phyloP scores from a whole-genome alignment of 805 yeast genomes.

The Candida oleophila region DNA sequence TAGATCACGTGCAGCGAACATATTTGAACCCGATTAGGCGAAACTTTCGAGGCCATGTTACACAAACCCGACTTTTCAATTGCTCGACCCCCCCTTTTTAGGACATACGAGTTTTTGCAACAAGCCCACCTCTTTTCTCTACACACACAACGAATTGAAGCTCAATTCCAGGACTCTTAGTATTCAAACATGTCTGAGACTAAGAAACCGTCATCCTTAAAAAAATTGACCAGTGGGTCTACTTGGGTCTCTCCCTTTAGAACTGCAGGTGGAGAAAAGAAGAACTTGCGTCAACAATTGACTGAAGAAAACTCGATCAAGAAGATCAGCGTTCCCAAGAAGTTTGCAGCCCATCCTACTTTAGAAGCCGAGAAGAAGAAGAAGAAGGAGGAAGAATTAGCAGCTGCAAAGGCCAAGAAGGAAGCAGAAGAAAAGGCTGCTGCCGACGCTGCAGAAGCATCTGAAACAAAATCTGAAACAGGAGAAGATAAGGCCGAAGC shows the following conservation, averaged over 20 bases:
- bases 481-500: conserved; percentile 8
- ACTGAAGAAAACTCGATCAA: conserved; percentile 32
- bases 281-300: conserved; percentile 33
- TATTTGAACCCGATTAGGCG: neutral
- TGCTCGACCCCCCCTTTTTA: neutral
- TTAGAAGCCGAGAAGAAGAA: conserved; percentile 29
- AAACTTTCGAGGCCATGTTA: neutral
- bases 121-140: neutral
- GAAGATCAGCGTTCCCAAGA: conserved; percentile 37
- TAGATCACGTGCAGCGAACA: neutral
- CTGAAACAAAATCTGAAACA: conserved; percentile 1
- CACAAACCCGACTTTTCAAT: neutral
- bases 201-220: conserved; percentile 14
- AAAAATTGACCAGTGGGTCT: conserved; percentile 28
- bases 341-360: conserved; percentile 40
- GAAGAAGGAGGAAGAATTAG: conserved; percentile 30
- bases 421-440: conserved; percentile 45
- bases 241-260: conserved; percentile 47
- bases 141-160: neutral
- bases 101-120: neutral
- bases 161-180: neutral
- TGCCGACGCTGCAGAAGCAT: conserved; percentile 10
- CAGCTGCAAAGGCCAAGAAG: conserved; percentile 21
- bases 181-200: conserved; percentile 10
- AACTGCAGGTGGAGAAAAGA: conserved; percentile 19